Percentiles rank a stretch among this genome's conserved stretches.
Conservation (phyloP, 176 grass and related monocot species). For the Lolium rigidum region DNA sequence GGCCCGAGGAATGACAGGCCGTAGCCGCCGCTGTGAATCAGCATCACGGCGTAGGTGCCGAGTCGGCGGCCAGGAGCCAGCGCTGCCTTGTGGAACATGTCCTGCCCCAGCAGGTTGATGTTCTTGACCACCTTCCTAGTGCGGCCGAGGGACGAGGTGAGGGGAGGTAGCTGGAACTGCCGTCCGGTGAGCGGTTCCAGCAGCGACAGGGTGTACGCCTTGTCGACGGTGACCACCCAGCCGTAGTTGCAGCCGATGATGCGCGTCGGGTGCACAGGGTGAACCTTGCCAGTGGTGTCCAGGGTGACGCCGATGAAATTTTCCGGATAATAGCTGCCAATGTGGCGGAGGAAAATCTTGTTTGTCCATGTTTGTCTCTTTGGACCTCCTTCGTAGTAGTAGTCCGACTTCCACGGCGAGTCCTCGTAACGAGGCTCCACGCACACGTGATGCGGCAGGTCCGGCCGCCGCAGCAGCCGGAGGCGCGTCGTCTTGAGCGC, state of each 20-base stretch:
- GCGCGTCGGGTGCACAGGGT: not conserved
- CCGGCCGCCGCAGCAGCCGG: not conserved
- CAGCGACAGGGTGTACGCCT: not conserved
- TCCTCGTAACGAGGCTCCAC: not conserved
- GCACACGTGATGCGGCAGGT: not conserved
- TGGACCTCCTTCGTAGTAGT: too few relatives aligned
- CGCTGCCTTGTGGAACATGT: not conserved
- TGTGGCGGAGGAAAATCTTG: not conserved
- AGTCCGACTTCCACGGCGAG: not conserved
- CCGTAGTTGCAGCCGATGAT: not conserved
- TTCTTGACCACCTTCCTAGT: not conserved
- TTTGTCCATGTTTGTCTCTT: not conserved
- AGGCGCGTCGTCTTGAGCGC: not conserved
- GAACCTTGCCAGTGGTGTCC: not conserved
- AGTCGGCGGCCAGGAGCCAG: not conserved
- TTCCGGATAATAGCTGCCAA: too few relatives aligned
- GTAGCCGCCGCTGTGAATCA: not conserved
- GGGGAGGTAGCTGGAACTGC: not conserved
- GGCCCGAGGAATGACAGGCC: not conserved
- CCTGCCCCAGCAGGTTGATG: not conserved
- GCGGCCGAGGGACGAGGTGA: not conserved
- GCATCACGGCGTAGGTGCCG: not conserved
- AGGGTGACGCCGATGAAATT: not conserved
- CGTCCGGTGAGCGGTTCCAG: not conserved
- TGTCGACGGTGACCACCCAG: slow-evolving; percentile 2